Base-by-base conservation (phyloP, 306 rosid genomes). In the Hippophae gyantsensis region DNA sequence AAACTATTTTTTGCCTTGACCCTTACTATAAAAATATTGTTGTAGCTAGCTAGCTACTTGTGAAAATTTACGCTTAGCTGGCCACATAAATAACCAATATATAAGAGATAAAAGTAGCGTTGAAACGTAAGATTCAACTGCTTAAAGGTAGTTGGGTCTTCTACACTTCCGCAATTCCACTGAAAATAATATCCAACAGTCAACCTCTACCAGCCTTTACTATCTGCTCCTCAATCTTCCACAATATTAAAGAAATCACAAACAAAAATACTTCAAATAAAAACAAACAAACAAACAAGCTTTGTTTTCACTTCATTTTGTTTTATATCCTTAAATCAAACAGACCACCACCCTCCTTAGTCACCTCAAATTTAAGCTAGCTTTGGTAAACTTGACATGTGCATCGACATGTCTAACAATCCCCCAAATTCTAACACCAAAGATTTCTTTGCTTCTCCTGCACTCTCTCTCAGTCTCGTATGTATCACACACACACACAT, bases 381-480 rank as follows among this genome's bases (percentile, higher is more conserved):
- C 32, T 25, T 41, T 10, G 49, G 38, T 0, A 18, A 18, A 10
- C 61, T 66, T 73, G 79, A 70, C 81, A 81, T 92, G 95, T 86
- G 81, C 82, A 89, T 74, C 61, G 90, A 88, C 93, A 92, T 92
- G 98, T 83, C 98, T 26, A 84, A 92, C 52, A 85, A 79, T 57
- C 96, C 77, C 7, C 87, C 88, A 43, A 48, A 82, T 76, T 83
- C 94, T 74, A 90, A 65, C 41, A 78, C 93, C 76, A 92, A 85
- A 62, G 95, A 92, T 72, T 92, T 83, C 64, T 92, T 88, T 43
- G 76, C 87, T 45, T 82, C 99, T 58, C 99, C 99, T 0, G 90
- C 99, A 69, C 99, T 92, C 50, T 92, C 99, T 47, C 97, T 92
- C 7, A 85, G 94, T 72, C 99, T 92, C 12, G 99, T 92, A 85